Evolutionary conservation across 129 eudicot species (phyloP), one percentile per base, ranked within the genome.

Genomic region (Gnaphalium uliginosum): DNA sequence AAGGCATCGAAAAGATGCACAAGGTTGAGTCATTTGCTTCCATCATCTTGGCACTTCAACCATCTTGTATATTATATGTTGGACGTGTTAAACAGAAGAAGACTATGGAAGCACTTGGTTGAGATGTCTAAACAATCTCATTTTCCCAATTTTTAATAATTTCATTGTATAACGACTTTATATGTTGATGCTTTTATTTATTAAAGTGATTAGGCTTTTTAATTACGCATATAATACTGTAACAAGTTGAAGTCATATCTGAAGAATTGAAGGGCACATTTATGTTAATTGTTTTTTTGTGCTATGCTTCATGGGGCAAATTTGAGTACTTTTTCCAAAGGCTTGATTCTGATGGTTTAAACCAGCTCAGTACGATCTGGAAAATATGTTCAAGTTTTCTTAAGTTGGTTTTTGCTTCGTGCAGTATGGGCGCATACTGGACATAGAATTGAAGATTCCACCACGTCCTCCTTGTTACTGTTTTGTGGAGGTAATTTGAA

Each of bases 381-480:
- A 78, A 21, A 24, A 24, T 24, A 33, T 79, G 30, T 50, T 54
- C 68, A 32, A 2, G 19, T 58, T 70, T 61, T 22, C 24, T 8
- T 50, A 84, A 18, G 35, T 63, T 27, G 33, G 17, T 66, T 73
- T 60, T n/a, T 58, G 51, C 48, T 53, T 79, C 63, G 71, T 82
- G 90, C 85, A 94, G 99, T 94, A 94, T 84, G 99, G 99, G 21
- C 96, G 94, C 70, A 86, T 94, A 68, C 74, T 89, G 84, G 99
- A 94, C 72, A 94, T 94, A 54, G 99, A 94, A 67, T 79, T 94
- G 87, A 94, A 94, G 89, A 83, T 91, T 66, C 99, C 97, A 70
- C 92, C 99, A 37, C 93, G 99, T 29, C 97, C 99, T 75, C 99
- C 99, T 68, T 91, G 97, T 78, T 94, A 83, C 79, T 87, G 90